These are phyloP conservation scores for Apophysomyces variabilis DNA, from an alignment of 371 early-diverging fungal species.

Conservation along the genomic window DNA sequence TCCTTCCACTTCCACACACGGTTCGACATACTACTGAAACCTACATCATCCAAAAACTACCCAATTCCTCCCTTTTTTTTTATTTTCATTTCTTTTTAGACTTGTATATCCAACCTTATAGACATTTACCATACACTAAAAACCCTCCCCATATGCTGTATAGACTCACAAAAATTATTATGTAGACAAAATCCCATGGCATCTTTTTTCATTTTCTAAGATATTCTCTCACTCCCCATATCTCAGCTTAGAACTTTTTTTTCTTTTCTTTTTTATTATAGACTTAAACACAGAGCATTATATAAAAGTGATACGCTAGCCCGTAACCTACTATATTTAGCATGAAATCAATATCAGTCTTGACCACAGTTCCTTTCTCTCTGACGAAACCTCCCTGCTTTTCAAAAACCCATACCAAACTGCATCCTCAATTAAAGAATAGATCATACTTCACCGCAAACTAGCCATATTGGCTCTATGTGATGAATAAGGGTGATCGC, in stretches of 20 bases:
- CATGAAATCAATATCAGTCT: no score
- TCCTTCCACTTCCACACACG: conserved; percentile 1
- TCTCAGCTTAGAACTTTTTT: not conserved
- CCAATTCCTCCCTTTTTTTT: no score
- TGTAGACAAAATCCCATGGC: not conserved
- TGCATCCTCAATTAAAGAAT: no score
- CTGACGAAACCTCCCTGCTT: no score
- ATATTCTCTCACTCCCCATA: not conserved
- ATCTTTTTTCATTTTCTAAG: not conserved
- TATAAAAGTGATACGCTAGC: not conserved
- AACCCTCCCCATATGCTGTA: not conserved
- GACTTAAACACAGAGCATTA: not conserved
- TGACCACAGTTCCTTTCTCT: no score
- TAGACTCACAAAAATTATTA: not conserved
- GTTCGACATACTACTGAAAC: not conserved
- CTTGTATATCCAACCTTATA: conserved; percentile 6
- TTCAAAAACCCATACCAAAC: no score
- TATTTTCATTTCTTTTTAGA: not conserved
- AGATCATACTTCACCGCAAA: no score
- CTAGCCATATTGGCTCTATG: no score
- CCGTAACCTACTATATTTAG: no score
- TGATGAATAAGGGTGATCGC: no score
- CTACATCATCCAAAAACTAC: not conserved
- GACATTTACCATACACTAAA: not conserved
- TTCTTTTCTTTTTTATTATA: not conserved